These are phyloP conservation scores for Elsinoe fawcettii DNA, from an alignment of 2,329 filamentous ascomycete species.

Conservation along the genomic window DNA sequence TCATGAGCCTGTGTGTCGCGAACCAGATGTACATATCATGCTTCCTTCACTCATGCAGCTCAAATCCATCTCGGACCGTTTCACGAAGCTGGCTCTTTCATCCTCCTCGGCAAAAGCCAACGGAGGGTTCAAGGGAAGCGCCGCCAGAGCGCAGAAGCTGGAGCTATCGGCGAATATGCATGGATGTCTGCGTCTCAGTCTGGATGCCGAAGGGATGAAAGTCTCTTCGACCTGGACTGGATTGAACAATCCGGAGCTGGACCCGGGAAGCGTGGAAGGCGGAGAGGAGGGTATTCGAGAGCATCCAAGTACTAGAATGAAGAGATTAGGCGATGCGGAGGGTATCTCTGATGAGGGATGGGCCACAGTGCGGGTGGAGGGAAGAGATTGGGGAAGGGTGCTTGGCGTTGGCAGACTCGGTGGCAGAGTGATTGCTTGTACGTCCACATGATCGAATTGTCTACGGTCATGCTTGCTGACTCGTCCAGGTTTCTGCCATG, in stretches of 20 bases:
- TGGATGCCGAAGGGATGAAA: slow-evolving; percentile 73
- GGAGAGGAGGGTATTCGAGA: slow-evolving; percentile 61
- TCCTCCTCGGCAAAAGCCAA: slow-evolving; percentile 26
- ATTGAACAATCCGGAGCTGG: slow-evolving; percentile 78
- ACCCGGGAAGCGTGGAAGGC: slow-evolving; percentile 63
- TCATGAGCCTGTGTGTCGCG: slow-evolving; percentile 81
- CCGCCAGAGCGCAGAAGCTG: slow-evolving; percentile 51
- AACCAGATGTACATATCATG: slow-evolving; percentile 89
- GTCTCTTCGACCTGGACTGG: slow-evolving; percentile 82
- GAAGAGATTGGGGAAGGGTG: slow-evolving; percentile 89
- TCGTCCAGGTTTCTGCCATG: slow-evolving; percentile 57
- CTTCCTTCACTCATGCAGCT: slow-evolving; percentile 80
- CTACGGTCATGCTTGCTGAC: slow-evolving; percentile 20
- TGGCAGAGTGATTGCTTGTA: slow-evolving; percentile 85
- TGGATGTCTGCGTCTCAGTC: slow-evolving; percentile 70
- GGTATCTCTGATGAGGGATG: slow-evolving; percentile 71
- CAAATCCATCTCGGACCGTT: slow-evolving; percentile 89
- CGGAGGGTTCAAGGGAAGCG: slow-evolving; percentile 28
- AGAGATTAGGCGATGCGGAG: slow-evolving; percentile 46
- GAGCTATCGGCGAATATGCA: slow-evolving; percentile 93
- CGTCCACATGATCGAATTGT: slow-evolving; percentile 11
- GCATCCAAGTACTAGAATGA: slow-evolving; percentile 75
- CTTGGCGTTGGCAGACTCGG: slow-evolving; percentile 84
- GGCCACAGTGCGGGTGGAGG: slow-evolving; percentile 86
- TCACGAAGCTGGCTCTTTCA: slow-evolving; percentile 68